These are phyloP conservation scores for Solidago caesia DNA, from an alignment of 129 eudicot genomes.

Conservation along the genomic window DNA sequence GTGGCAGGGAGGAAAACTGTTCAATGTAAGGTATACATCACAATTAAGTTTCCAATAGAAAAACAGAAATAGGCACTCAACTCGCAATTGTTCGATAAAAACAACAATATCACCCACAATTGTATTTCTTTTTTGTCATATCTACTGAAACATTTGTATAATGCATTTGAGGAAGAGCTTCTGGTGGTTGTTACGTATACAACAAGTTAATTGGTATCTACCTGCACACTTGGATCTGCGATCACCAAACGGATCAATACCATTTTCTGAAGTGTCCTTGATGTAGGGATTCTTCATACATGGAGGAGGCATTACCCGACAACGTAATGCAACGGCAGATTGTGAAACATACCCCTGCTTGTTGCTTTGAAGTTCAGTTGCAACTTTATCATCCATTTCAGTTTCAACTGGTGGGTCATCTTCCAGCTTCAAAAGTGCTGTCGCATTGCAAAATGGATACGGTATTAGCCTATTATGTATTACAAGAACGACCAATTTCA, in stretches of 20 bases:
- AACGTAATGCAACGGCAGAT: slow-evolving; percentile 86
- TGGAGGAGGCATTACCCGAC: slow-evolving; percentile 95
- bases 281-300: slow-evolving; percentile 86
- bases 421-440: slow-evolving; percentile 36
- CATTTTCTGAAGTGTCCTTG: slow-evolving; percentile 45
- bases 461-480: neutral
- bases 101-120: neutral
- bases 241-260: slow-evolving; percentile 67
- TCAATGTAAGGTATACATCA: slow-evolving; percentile 9
- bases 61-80: neutral
- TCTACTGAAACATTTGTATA: neutral
- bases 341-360: slow-evolving; percentile 66
- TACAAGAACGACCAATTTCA: no score
- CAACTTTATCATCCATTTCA: slow-evolving; percentile 29
- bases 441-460: slow-evolving; percentile 18
- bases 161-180: neutral
- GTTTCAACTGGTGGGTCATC: slow-evolving; percentile 37
- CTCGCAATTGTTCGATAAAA: slow-evolving; percentile 1
- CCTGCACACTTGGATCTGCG: slow-evolving; percentile 88
- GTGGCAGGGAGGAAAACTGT: slow-evolving; percentile 54
- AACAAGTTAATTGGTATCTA: slow-evolving; percentile 19
- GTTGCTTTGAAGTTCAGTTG: slow-evolving; percentile 29
- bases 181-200: no score
- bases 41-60: neutral
- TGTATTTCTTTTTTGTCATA: neutral